Base-by-base conservation (phyloP, 2,329 filamentous ascomycete species). In the Ambrosiella cleistominuta region DNA sequence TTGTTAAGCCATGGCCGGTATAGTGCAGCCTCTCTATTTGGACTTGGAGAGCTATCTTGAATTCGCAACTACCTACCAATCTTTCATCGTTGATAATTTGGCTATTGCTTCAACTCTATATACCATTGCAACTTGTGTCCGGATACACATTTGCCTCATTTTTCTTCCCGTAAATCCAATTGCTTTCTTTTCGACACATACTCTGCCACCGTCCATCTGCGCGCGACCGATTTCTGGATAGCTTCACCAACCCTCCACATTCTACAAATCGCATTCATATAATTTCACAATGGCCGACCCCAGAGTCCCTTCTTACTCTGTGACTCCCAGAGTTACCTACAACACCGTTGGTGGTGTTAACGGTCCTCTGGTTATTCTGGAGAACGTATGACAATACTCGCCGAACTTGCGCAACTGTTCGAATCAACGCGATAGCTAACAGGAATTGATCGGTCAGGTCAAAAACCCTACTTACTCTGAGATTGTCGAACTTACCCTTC, bases 271-370 rank as follows among this genome's bases (percentile, higher is more conserved):
- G 44, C 15, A 47, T 47, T 17, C 44, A 13, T 8, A 47, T 42
- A 42, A 45, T 36, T 49, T 42, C 37, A 54, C 11, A 42, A 54
- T 54, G 52, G 17, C 52, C 15, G 79, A 81, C 70, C 75, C 76
- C 60, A 75, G 78, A 68, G 76, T 78, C 65, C 74, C 78, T 62
- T 78, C 76, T 61, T 81, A 81, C 71, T 79, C 76, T 62, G 72
- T 81, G 66, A 70, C 75, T 64, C 79, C 79, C 61, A 73, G 78
- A 66, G 72, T 97, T 73, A 83, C 86, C 68, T 98, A 98, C 82
- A 98, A 98, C 77, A 98, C 93, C 66, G 89, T 98, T 69, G 88
- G 89, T 68, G 91, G 91, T 76, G 85, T 98, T 73, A 98, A 98
- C 75, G 93, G 93, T 61, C 93, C 93, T 67, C 81, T 98, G 72